Conservation (phyloP, 2,329 filamentous ascomycete species). For the Penicillium polonicum region DNA sequence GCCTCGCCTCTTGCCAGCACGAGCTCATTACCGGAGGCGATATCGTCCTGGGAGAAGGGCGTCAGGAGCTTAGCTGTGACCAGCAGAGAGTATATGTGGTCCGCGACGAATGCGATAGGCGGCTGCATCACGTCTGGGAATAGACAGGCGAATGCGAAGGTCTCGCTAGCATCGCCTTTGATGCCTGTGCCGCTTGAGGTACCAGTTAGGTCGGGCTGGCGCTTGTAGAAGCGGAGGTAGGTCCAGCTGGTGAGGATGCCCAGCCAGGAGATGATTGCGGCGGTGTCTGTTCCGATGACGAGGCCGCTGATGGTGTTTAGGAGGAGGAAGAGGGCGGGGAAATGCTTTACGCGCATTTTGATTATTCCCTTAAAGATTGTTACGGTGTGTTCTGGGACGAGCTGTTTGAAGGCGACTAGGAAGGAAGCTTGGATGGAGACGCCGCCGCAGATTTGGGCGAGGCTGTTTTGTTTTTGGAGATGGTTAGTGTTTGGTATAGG, state of each 20-base stretch:
- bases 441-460: conserved; percentile 82
- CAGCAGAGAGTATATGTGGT: conserved; percentile 70
- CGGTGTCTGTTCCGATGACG: conserved; percentile 68
- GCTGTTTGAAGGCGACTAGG: conserved; percentile 95
- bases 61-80: conserved; percentile 75
- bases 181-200: conserved; percentile 58
- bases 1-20: conserved; percentile 65
- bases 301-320: conserved; percentile 68
- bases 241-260: conserved; percentile 89
- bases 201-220: conserved; percentile 54
- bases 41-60: conserved; percentile 79
- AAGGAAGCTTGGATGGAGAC: conserved; percentile 89
- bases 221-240: conserved; percentile 93
- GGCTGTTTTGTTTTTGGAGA: conserved; percentile 47
- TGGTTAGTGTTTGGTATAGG: not conserved
- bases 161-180: conserved; percentile 90
- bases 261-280: conserved; percentile 74
- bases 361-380: conserved; percentile 85
- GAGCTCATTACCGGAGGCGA: conserved; percentile 70
- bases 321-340: conserved; percentile 72
- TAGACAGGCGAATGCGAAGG: conserved; percentile 93
- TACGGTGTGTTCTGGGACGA: conserved; percentile 94
- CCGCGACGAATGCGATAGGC: conserved; percentile 69
- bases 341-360: conserved; percentile 82
- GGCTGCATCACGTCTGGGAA: conserved; percentile 85